These are phyloP conservation scores for Aspergillus uvarum DNA, from an alignment of 2,329 filamentous ascomycete genomes.

Conservation along the genomic window DNA sequence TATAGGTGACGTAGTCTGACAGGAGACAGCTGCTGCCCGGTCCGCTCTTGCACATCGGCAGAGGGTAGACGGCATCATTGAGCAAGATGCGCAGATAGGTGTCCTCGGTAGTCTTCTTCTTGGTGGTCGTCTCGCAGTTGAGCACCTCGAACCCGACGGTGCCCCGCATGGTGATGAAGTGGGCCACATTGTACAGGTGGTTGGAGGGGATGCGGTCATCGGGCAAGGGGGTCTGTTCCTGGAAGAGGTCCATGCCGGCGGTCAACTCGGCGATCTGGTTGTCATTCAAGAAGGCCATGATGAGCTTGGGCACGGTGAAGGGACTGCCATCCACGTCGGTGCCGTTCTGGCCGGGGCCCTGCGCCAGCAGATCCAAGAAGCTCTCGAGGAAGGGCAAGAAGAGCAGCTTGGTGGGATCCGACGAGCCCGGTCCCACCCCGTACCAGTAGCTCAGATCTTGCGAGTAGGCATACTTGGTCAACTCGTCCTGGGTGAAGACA, in stretches of 20 bases:
- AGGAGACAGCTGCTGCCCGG: conserved; percentile 57
- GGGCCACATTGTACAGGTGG: conserved; percentile 54
- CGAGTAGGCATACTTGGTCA: conserved; percentile 64
- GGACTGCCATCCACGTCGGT: conserved; percentile 49
- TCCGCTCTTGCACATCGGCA: conserved; percentile 56
- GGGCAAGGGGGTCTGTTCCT: conserved; percentile 53
- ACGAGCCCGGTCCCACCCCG: conserved; percentile 48
- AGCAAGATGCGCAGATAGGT: conserved; percentile 56
- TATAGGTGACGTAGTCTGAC: conserved; percentile 47
- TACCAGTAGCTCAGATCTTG: conserved; percentile 71
- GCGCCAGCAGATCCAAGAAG: conserved; percentile 53
- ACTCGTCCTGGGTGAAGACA: conserved; percentile 62
- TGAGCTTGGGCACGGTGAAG: conserved; percentile 54
- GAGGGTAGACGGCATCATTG: conserved; percentile 63
- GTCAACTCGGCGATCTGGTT: conserved; percentile 64
- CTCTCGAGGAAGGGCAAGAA: conserved; percentile 54
- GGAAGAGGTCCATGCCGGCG: conserved; percentile 61
- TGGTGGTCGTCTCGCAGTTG: conserved; percentile 45
- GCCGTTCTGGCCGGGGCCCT: conserved; percentile 43
- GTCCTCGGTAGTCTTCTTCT: conserved; percentile 27
- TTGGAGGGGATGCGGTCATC: conserved; percentile 48
- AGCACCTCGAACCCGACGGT: conserved; percentile 65
- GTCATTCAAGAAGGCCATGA: conserved; percentile 65
- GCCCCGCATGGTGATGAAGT: conserved; percentile 59
- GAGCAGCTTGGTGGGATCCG: conserved; percentile 29